Percentiles rank a stretch among this genome's conserved stretches.
phyloP scores from a whole-genome alignment of 2,329 filamentous ascomycete genomes.

The Botrytis porri region DNA sequence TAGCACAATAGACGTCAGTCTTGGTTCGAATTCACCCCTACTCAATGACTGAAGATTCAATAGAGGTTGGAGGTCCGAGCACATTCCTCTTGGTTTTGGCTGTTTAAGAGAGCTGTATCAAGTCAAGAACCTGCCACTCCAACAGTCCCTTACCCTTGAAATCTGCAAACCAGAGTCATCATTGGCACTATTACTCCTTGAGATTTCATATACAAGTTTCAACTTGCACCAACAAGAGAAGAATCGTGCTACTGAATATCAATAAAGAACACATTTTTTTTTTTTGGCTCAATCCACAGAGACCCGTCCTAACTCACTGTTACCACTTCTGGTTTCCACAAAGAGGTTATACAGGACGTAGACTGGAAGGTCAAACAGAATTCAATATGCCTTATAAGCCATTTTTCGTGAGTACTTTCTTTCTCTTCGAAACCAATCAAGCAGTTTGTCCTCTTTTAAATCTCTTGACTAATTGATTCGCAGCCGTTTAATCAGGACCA shows the following conservation, averaged over 20 bases:
- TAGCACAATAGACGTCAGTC: background rate
- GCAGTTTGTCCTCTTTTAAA: background rate
- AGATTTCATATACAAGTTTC: background rate
- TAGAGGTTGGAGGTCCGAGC: background rate
- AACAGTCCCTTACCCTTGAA: background rate
- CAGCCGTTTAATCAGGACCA: constrained; percentile 2
- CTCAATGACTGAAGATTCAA: background rate
- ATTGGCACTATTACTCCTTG: no score
- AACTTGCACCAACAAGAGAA: background rate
- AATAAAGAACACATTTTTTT: background rate
- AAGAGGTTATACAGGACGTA: background rate
- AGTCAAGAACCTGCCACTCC: background rate
- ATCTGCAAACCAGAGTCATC: background rate
- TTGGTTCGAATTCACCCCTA: background rate
- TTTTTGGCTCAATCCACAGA: background rate
- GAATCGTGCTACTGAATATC: background rate
- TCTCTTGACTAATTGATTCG: background rate
- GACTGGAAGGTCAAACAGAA: background rate
- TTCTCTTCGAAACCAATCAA: background rate
- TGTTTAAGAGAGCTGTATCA: background rate
- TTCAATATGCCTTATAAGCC: background rate
- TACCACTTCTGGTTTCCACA: background rate
- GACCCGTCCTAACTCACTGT: background rate
- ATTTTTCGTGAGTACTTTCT: background rate
- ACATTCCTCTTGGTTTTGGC: background rate